A percentile compares a stretch with the other conserved stretches of the same genome.
These are phyloP conservation scores for Fusarium acutatum DNA, from an alignment of 2,329 filamentous ascomycete species.

Conservation along the genomic window DNA sequence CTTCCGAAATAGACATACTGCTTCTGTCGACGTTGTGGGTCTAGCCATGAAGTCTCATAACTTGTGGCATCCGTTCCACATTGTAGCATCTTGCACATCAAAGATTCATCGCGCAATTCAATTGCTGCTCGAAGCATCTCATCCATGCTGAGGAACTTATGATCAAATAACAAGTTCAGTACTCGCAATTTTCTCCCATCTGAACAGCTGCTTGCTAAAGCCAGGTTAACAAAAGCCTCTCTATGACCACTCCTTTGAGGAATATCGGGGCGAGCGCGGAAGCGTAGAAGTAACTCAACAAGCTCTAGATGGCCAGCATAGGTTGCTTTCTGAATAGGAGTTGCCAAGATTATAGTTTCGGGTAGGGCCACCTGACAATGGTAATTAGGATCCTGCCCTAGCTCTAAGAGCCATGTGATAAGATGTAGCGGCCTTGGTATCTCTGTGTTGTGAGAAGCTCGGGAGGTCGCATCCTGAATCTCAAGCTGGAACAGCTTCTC, in stretches of 20 bases:
- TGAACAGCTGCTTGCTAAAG: fast-evolving
- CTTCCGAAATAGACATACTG: no score
- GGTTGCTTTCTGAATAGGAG: background rate
- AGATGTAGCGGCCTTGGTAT: no score
- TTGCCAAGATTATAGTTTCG: no score
- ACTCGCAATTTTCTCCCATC: fast-evolving
- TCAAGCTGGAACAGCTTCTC: background rate
- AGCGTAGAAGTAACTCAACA: background rate
- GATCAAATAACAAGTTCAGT: background rate
- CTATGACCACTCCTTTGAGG: no score
- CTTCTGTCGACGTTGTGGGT: no score
- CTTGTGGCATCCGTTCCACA: fast-evolving
- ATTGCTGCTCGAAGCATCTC: background rate
- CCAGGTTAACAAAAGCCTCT: no score
- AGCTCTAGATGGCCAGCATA: fast-evolving
- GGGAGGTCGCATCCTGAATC: no score
- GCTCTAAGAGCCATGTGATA: background rate
- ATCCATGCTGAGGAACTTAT: fast-evolving
- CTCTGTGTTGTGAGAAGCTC: no score
- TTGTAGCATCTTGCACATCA: fast-evolving
- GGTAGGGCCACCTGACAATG: no score
- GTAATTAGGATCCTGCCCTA: background rate
- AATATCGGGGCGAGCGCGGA: fast-evolving
- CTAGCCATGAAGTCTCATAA: fast-evolving
- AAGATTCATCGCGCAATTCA: fast-evolving